Evolutionary conservation across 352 stramenopile species (phyloP), one percentile per base, ranked within the genome.

Genomic region (Pythium monospermum): DNA sequence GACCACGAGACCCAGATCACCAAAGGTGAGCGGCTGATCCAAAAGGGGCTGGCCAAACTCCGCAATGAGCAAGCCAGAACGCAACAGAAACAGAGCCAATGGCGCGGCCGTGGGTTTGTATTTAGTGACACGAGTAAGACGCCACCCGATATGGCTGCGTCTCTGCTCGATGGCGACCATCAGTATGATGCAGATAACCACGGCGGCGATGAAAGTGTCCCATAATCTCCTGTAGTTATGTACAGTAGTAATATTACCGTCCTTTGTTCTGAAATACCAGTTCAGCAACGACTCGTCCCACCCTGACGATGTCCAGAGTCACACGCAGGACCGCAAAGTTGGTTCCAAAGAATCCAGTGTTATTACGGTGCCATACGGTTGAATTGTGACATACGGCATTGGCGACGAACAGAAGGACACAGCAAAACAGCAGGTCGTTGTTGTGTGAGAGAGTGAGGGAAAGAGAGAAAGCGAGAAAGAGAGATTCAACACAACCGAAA

Each of bases 11-110:
- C 59, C 37, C 53, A 72, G 28, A 67, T 89, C 40, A 27, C 28
- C 10, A 70, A 78, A 36, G 73, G 78, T 8, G 78, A 84, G 41
- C 42, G 50, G 18, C 64, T 87, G 7, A 62, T 85, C 12, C 63
- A 69, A 16, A 69, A 79, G 49, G 77, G 72, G 4, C 51, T 84
- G 11, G 77, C 83, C 41, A 64, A 62, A 31, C 68, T 53, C 15
- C 55, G 47, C 3, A 46, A 48, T 23, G 37, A 53, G 30, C 27
- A 49, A 31, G 47, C 33, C 7, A 33, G 25, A 15, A n/a, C 13
- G 15, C 23, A 32, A 49, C 13, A 30, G 36, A 30, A 25, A 30
- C 6, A 47, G 21, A 47, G 31, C 25, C 51, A 59, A 33, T 59
- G 51, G 51, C 51, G 51, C 21, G 51, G 41, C 2, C 51, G 51